These are phyloP conservation scores for Tolypocladium pustulatum DNA, from an alignment of 2,329 filamentous ascomycete genomes.

Conservation along the genomic window DNA sequence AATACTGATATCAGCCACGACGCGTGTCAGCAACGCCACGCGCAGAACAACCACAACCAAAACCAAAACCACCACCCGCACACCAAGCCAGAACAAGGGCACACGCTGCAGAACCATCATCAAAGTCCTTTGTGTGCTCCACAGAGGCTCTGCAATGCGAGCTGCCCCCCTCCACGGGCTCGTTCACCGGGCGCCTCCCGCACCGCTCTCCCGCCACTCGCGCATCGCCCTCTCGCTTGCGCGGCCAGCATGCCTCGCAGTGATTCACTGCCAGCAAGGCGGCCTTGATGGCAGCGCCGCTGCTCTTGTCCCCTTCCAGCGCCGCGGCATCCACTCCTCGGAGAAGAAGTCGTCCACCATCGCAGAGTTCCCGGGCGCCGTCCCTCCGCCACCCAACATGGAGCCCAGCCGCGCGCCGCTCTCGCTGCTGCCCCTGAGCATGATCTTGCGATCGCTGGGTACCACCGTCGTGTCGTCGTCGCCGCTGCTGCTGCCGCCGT, in stretches of 20 bases:
- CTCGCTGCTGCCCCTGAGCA: conserved; percentile 54
- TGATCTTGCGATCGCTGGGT: conserved; percentile 57
- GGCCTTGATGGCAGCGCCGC: not conserved
- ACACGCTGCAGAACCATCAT: conserved; percentile 2
- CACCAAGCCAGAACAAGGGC: not conserved
- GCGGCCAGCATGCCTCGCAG: conserved; percentile 6
- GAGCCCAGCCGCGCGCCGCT: conserved; percentile 35
- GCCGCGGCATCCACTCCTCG: conserved; percentile 24
- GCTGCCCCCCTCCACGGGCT: conserved; percentile 11
- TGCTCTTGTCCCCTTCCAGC: conserved; percentile 1
- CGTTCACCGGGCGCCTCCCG: conserved; percentile 6
- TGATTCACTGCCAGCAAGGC: conserved; percentile 4
- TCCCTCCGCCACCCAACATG: conserved; percentile 15
- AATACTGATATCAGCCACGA: not conserved
- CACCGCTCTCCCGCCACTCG: not conserved
- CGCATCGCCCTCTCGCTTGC: not conserved
- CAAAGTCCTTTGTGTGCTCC: conserved; percentile 2
- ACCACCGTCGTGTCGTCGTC: conserved; percentile 64
- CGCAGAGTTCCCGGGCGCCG: conserved; percentile 16
- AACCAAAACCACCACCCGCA: not conserved
- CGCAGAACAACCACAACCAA: not conserved
- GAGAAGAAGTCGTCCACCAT: conserved; percentile 24
- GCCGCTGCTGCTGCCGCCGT: conserved; percentile 56
- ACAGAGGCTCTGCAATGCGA: conserved; percentile 11
- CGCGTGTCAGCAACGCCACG: not conserved